Evolutionary conservation across 176 grass and related monocot species (phyloP), one percentile per base, ranked within the genome.

Genomic region (Juncus effusus): DNA sequence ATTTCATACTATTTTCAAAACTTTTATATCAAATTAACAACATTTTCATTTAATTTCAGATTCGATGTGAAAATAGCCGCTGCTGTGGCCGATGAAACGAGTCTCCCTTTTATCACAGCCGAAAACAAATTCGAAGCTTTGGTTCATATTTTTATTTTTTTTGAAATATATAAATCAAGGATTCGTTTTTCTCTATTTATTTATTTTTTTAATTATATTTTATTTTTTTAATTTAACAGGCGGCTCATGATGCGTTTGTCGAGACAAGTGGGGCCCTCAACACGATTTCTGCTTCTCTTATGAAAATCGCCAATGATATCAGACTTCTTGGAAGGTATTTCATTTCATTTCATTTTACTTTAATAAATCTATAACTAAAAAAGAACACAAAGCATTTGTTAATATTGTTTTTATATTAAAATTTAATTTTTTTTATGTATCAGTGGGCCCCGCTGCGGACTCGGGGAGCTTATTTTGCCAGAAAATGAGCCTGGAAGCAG

Each of bases 121-220:
- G 94, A 99, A 83, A 99, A 99, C 83, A 99, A 99, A 76, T 99
- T 99, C 78, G 94, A 99, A 82, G 94, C 89, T 66, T 78, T 99
- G 79, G 94, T 99, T 47, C 44, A 2, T 47, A 47, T 47, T 47
- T 47, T 47, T 47, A 47, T 47, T 47, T 47, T 47, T 47, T 2
- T 47, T 5, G 6, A 47, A 47, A 47, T 47, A 47, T 1, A 6
- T 2, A 47, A 47, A 47, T 47, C 9, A 47, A 9, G 44, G 44
- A 6, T 5, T 28, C 19, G 19, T 28, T 47, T 47, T 47, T 47
- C 4, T 47, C 6, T 2, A 47, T 47, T 47, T 47, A 6, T 47
- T n/a, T n/a, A n/a, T n/a, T n/a, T n/a, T n/a, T n/a, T n/a, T 47
- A 47, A 47, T 47, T 6, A 47, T 47, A 47, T 47, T 6, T 47